Evolutionary conservation across 2,329 filamentous ascomycete species (phyloP), one percentile per base, ranked within the genome.

Genomic region (Orbilia javanica): DNA sequence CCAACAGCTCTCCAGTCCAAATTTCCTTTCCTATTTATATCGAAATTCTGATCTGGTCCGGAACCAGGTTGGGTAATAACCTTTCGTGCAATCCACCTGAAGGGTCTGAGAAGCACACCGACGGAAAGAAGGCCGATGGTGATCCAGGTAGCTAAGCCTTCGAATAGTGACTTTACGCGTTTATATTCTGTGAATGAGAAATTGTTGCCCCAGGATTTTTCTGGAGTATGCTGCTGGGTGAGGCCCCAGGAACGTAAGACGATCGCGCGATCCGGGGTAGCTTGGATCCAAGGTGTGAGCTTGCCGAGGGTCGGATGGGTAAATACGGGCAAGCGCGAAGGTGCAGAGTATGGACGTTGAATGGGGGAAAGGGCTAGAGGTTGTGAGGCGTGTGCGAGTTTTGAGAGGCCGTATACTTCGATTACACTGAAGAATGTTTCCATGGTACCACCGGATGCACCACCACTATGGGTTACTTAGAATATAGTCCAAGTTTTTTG

Each of bases 361-460:
- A 89, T 82, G 0, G 90, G 90, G 0, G 89, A 91, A 8, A 89
- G 83, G 0, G 87, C 87, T 81, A 87, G 91, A 13, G 89, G 89
- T 25, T 83, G 82, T 67, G 84, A 82, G 1, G 87, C 84, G 2
- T 83, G 84, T 13, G 81, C 82, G 4, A 91, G 80, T 65, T 90
- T 85, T 57, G 85, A 84, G 18, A 88, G 63, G 22, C 84, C 84
- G 81, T 87, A 90, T 53, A 84, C 83, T 27, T 91, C 89, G 71
- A 89, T 85, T 22, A 90, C 80, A 55, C 83, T 87, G 13, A 97
- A 83, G 3, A 90, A 85, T 0, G 93, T 94, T 36, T 88, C 87
- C 3, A 94, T 84, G 1, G 92, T 91, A 55, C 90, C 90, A n/a
- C 90, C 90, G 0, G 90, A 91, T 1, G 89, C 87, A 0, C 84